Evolutionary conservation across 805 yeast species (phyloP).

Genomic region (Zygotorulaspora chibaensis): DNA sequence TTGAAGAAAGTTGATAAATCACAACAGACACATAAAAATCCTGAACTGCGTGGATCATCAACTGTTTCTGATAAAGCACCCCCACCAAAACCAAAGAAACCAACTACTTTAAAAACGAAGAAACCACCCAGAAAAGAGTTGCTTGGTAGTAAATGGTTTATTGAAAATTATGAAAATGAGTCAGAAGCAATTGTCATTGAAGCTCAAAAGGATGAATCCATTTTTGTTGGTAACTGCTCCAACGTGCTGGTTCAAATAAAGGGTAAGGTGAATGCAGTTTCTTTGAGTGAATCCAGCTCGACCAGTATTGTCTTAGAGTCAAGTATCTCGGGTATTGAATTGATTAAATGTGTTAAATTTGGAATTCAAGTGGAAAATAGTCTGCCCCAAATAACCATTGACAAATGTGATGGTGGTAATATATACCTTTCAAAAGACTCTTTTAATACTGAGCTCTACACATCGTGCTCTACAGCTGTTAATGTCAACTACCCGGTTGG

Average conservation of each 20-base stretch:
- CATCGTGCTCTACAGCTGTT: constrained; percentile 79
- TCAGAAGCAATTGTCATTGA: constrained; percentile 55
- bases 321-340: constrained; percentile 81
- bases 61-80: constrained; percentile 46
- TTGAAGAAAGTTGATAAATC: constrained; percentile 89
- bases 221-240: constrained; percentile 78
- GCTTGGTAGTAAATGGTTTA: constrained; percentile 82
- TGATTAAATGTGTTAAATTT: constrained; percentile 74
- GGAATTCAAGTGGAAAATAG: constrained; percentile 82
- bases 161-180: constrained; percentile 72
- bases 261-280: constrained; percentile 88
- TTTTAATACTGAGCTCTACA: constrained; percentile 70
- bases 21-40: constrained; percentile 91
- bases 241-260: constrained; percentile 72
- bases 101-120: constrained; percentile 50
- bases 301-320: constrained; percentile 79
- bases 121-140: constrained; percentile 67
- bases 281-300: constrained; percentile 66
- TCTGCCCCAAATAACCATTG: constrained; percentile 80
- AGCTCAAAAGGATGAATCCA: constrained; percentile 80
- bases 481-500: constrained; percentile 77
- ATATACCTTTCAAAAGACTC: constrained; percentile 72
- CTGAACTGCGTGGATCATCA: constrained; percentile 62
- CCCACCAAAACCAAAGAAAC: constrained; percentile 84
- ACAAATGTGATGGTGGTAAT: constrained; percentile 82